A percentile compares a stretch with the other conserved stretches of the same genome.
Evolutionary conservation across 1,284 basidiomycete genomes (phyloP).

Genomic region (Entoloma clypeatum): DNA sequence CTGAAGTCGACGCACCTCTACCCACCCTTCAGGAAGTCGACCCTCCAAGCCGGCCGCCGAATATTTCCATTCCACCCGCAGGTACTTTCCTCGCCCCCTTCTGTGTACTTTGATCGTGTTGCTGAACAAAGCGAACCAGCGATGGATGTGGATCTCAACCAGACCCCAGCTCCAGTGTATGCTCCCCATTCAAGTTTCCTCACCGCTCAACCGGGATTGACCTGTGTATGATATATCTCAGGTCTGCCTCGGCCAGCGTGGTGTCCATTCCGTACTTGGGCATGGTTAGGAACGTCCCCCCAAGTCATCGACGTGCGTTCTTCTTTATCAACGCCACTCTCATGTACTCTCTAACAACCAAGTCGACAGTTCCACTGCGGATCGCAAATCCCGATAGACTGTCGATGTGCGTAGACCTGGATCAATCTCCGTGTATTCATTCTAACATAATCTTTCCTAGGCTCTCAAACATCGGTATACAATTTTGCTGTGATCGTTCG

Average conservation of each 20-base stretch:
- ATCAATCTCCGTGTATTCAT: slow-evolving; percentile 3
- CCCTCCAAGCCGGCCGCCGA: slow-evolving; percentile 16
- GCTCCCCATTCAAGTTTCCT: not conserved
- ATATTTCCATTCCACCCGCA: slow-evolving; percentile 12
- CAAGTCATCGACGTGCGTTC: slow-evolving; percentile 37
- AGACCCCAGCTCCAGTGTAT: slow-evolving; percentile 1
- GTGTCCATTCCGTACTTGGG: slow-evolving; percentile 41
- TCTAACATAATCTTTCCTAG: slow-evolving; percentile 6
- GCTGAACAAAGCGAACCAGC: slow-evolving; percentile 13
- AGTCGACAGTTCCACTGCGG: slow-evolving; percentile 32
- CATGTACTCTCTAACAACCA: slow-evolving; percentile 7
- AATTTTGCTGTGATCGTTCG: no score
- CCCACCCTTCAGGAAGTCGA: slow-evolving; percentile 4
- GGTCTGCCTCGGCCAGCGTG: slow-evolving; percentile 40
- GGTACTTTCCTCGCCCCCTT: no score
- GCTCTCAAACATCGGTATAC: no score
- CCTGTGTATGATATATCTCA: slow-evolving; percentile 13
- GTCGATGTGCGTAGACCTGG: slow-evolving; percentile 27
- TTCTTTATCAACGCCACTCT: slow-evolving; percentile 5
- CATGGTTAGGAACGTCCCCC: slow-evolving; percentile 39
- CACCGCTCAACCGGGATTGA: not conserved
- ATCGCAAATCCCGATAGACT: slow-evolving; percentile 39
- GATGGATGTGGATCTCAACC: no score
- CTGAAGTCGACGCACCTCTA: slow-evolving; percentile 3
- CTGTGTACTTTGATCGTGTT: no score